These are phyloP conservation scores for Dictyostelium firmibasis DNA, from an alignment of 78 protist genomes.

Conservation along the genomic window DNA sequence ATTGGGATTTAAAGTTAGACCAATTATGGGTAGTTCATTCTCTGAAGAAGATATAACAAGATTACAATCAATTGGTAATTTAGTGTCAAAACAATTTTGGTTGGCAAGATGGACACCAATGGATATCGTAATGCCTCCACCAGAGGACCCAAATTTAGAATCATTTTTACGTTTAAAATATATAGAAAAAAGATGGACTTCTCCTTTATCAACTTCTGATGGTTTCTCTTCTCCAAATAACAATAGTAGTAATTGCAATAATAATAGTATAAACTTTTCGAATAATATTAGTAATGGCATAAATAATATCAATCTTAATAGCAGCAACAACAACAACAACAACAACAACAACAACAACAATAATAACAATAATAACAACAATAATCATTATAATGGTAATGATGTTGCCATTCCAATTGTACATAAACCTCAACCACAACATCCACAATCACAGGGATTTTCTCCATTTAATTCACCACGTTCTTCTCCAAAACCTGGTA, in stretches of 20 bases:
- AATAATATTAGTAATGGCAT: not conserved
- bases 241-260: conserved; percentile 14
- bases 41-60: conserved; percentile 65
- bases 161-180: conserved; percentile 52
- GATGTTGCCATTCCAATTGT: not conserved
- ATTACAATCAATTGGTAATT: conserved; percentile 67
- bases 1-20: conserved; percentile 59
- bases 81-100: conserved; percentile 78
- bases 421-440: conserved; percentile 15
- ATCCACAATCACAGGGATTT: conserved; percentile 8
- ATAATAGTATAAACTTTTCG: not conserved
- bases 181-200: conserved; percentile 71
- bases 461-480: conserved; percentile 68
- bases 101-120: conserved; percentile 59
- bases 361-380: not conserved
- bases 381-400: not conserved
- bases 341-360: not conserved
- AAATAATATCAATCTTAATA: not conserved
- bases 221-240: not conserved
- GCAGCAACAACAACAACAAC: conserved; percentile 1
- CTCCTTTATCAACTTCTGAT: conserved; percentile 18
- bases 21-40: conserved; percentile 53
- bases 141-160: conserved; percentile 64
- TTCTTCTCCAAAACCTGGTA: conserved; percentile 57
- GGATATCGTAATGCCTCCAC: conserved; percentile 52